A percentile compares a stretch with the other conserved stretches of the same genome.
Evolutionary conservation across 1,284 basidiomycete genomes (phyloP).

Genomic region (Mycena citricolor): DNA sequence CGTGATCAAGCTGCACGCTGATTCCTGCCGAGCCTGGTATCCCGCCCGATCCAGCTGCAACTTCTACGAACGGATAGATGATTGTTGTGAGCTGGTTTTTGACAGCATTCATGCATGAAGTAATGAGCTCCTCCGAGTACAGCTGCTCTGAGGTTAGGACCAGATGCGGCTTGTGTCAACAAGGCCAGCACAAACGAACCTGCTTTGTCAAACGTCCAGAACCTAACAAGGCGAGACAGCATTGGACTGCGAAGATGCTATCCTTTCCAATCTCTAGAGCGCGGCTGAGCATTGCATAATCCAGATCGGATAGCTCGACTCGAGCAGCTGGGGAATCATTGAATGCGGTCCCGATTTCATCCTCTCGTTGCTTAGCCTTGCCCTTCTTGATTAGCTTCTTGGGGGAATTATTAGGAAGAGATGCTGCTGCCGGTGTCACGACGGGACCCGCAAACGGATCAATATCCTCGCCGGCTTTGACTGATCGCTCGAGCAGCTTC

Average conservation of each 20-base stretch:
- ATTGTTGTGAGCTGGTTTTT: slow-evolving; percentile 81
- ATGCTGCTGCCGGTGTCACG: slow-evolving; percentile 5
- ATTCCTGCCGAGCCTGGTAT: slow-evolving; percentile 42
- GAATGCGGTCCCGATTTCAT: slow-evolving; percentile 28
- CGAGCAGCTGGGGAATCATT: slow-evolving; percentile 15
- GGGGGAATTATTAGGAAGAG: slow-evolving; percentile 25
- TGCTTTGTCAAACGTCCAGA: slow-evolving; percentile 82
- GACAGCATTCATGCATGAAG: slow-evolving; percentile 69
- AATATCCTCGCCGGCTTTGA: slow-evolving; percentile 69
- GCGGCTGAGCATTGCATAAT: slow-evolving; percentile 50
- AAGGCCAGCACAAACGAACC: slow-evolving; percentile 43
- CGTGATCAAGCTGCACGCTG: slow-evolving; percentile 43
- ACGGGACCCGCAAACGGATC: slow-evolving; percentile 57
- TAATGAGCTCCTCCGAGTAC: slow-evolving; percentile 91
- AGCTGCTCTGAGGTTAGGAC: slow-evolving; percentile 45
- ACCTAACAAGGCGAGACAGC: slow-evolving; percentile 74
- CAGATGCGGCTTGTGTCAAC: background rate
- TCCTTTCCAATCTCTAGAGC: slow-evolving; percentile 62
- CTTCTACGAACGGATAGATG: slow-evolving; percentile 88
- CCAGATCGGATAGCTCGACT: slow-evolving; percentile 43
- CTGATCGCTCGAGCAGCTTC: slow-evolving; percentile 74
- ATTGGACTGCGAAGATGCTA: slow-evolving; percentile 79
- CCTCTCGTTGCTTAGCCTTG: slow-evolving; percentile 33
- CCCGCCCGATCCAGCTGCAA: slow-evolving; percentile 46
- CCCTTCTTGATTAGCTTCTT: slow-evolving; percentile 45